phyloP scores from a whole-genome alignment of 495 filamentous ascomycete species.

The Lasiosphaeria ovina region DNA sequence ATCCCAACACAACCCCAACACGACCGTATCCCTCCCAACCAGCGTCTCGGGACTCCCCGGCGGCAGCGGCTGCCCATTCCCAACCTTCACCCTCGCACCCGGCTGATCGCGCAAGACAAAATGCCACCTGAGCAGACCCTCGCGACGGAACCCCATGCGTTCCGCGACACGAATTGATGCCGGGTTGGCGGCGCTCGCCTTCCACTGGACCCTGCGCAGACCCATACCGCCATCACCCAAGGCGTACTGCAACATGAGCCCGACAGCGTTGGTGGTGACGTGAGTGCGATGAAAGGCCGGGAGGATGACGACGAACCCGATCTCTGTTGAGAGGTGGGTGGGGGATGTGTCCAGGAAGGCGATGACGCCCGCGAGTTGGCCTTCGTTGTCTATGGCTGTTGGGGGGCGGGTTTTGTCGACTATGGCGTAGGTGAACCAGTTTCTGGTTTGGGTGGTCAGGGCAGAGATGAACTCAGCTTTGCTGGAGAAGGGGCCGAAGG shows the following conservation, averaged over 20 bases:
- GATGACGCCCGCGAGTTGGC: conserved; percentile 20
- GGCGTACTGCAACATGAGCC: conserved; percentile 31
- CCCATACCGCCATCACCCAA: conserved; percentile 31
- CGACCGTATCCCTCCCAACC: conserved; percentile 24
- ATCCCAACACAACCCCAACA: conserved; percentile 19
- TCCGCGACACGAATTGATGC: conserved; percentile 24
- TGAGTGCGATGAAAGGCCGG: conserved; percentile 31
- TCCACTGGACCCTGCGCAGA: conserved; percentile 32
- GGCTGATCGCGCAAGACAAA: conserved; percentile 20
- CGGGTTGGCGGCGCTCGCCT: conserved; percentile 24
- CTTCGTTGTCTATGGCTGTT: conserved; percentile 18
- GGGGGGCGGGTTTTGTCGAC: conserved; percentile 20
- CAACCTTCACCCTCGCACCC: conserved; percentile 11
- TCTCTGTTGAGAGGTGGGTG: conserved; percentile 23
- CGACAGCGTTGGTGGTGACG: conserved; percentile 32
- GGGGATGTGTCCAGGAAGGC: conserved; percentile 16
- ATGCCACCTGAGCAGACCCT: conserved; percentile 31
- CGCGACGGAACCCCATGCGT: conserved; percentile 31
- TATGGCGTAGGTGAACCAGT: conserved; percentile 14
- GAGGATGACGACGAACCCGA: conserved; percentile 29
- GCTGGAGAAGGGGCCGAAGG: conserved; percentile 14
- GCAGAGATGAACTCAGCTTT: conserved; percentile 7
- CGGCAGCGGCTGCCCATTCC: conserved; percentile 17
- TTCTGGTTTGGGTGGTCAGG: neutral
- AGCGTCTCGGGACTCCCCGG: conserved; percentile 13